These are phyloP conservation scores for Cyclocybe aegerita DNA, from an alignment of 768 basidiomycete genomes.

Conservation along the genomic window DNA sequence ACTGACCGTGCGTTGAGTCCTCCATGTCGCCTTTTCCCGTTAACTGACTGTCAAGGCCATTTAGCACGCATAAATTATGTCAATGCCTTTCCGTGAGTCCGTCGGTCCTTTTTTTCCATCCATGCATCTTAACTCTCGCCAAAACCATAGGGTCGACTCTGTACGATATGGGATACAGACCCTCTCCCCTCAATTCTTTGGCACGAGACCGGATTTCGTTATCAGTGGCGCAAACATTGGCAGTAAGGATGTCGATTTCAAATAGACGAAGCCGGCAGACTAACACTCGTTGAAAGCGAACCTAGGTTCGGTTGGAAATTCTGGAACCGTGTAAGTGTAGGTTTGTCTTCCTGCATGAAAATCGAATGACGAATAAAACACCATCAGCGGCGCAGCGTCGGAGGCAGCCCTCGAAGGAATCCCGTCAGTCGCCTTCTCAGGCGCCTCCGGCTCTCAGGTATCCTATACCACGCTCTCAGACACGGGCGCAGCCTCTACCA, in stretches of 20 bases:
- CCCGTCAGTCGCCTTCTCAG: constrained; percentile 50
- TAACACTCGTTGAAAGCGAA: constrained; percentile 22
- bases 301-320: constrained; percentile 30
- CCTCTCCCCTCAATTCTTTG: constrained; percentile 40
- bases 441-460: constrained; percentile 36
- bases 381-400: constrained; percentile 44
- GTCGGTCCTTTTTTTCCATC: neutral
- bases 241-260: constrained; percentile 23
- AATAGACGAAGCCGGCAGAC: neutral
- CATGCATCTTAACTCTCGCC: neutral
- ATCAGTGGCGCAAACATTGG: constrained; percentile 48
- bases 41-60: neutral
- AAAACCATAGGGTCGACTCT: constrained; percentile 24
- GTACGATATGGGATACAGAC: constrained; percentile 44
- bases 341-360: neutral
- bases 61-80: constrained; percentile 36
- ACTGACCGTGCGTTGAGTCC: constrained; percentile 31
- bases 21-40: neutral
- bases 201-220: constrained; percentile 39
- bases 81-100: constrained; percentile 33
- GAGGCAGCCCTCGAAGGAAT: constrained; percentile 49
- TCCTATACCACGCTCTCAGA: constrained; percentile 50
- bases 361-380: neutral
- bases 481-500: constrained; percentile 31
- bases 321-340: constrained; percentile 48